A percentile compares a stretch with the other conserved stretches of the same genome.
phyloP scores from a whole-genome alignment of 345 rosid genomes.

The Hibiscus tridactylites region DNA sequence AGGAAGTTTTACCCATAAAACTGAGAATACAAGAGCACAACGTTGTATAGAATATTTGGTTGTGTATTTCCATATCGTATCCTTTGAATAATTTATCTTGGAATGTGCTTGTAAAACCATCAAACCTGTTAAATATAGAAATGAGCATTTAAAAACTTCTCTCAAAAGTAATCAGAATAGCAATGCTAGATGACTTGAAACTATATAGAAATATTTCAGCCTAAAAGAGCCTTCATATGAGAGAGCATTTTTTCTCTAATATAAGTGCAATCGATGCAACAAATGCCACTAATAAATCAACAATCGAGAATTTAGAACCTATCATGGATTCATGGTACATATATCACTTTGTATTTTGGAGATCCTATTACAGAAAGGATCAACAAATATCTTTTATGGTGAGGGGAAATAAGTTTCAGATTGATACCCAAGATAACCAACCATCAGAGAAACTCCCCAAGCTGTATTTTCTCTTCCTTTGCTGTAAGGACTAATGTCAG shows the following conservation, averaged over 20 bases:
- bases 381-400: neutral
- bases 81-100: constrained; percentile 95
- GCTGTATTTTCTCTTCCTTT: constrained; percentile 88
- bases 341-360: neutral
- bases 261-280: neutral
- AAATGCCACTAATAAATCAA: neutral
- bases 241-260: neutral
- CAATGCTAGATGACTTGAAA: neutral
- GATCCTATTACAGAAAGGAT: neutral
- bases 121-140: constrained; percentile 49
- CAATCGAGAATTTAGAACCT: neutral
- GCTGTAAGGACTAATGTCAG: constrained; percentile 70
- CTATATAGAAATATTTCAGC: neutral
- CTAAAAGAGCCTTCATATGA: neutral
- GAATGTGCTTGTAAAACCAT: constrained; percentile 94
- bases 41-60: constrained; percentile 92
- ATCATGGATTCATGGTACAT: neutral
- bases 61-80: constrained; percentile 91
- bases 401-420: constrained; percentile 13
- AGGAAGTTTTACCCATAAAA: constrained; percentile 47
- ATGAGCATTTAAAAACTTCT: neutral
- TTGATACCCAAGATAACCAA: constrained; percentile 85
- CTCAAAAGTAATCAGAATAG: neutral
- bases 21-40: constrained; percentile 75
- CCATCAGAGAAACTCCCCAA: constrained; percentile 89